phyloP scores from a whole-genome alignment of 768 basidiomycete genomes.

The Cubamyces sp. region DNA sequence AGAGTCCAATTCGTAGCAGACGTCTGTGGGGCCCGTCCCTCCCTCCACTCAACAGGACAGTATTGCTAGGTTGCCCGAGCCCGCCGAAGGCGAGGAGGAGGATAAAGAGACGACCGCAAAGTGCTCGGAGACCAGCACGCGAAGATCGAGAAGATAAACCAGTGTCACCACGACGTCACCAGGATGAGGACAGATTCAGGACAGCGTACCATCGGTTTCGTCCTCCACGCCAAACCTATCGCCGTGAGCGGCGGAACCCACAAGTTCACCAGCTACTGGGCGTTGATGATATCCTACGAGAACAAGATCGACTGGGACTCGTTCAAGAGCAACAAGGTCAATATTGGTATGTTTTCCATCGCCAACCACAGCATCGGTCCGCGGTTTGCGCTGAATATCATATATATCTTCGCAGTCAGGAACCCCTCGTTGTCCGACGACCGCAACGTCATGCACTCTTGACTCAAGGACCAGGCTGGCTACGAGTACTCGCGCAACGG shows the following conservation, averaged over 20 bases:
- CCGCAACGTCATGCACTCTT: slow-evolving; percentile 18
- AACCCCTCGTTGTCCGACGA: background rate
- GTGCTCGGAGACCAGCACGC: too few species aligned
- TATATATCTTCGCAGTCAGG: background rate
- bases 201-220: slow-evolving; percentile 40
- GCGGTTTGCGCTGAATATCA: background rate
- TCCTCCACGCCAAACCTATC: slow-evolving; percentile 38
- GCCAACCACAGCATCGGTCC: too few species aligned
- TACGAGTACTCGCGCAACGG: slow-evolving; percentile 33
- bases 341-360: slow-evolving; percentile 21
- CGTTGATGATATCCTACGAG: slow-evolving; percentile 36
- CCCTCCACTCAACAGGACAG: too few species aligned
- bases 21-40: too few species aligned
- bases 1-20: too few species aligned
- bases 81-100: too few species aligned
- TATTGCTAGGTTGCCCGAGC: too few species aligned
- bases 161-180: slow-evolving; percentile 35
- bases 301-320: slow-evolving; percentile 38
- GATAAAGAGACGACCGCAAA: too few species aligned
- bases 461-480: background rate
- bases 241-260: slow-evolving; percentile 30
- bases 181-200: slow-evolving; percentile 28
- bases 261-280: slow-evolving; percentile 41
- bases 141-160: slow-evolving; percentile 25
- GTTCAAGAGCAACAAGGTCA: slow-evolving; percentile 41